A percentile compares a stretch with the other conserved stretches of the same genome.
Conservation (phyloP, 495 filamentous ascomycete species). For the Endocarpon pusillum region DNA sequence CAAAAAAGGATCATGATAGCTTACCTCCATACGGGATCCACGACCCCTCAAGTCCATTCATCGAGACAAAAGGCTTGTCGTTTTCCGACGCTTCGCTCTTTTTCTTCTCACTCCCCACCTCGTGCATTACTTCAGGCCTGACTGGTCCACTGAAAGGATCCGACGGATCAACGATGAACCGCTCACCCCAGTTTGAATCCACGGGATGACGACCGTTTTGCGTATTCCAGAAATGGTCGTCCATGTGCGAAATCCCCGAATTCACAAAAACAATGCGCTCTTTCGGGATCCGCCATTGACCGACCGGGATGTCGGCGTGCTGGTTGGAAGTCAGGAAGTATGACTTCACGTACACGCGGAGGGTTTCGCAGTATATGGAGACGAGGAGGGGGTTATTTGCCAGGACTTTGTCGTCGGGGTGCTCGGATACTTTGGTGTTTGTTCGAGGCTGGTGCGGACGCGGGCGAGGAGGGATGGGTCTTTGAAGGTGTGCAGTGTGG, state of each 20-base stretch:
- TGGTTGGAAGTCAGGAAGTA: slow-evolving; percentile 12
- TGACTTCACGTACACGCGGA: slow-evolving; percentile 16
- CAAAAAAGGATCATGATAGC: too few relatives aligned
- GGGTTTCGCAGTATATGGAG: slow-evolving; percentile 17
- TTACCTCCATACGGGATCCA: slow-evolving; percentile 22
- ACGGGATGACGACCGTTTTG: slow-evolving; percentile 14
- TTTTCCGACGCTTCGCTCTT: too few relatives aligned
- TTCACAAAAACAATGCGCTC: slow-evolving; percentile 7
- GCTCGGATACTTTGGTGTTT: too few relatives aligned
- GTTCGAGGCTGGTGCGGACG: too few relatives aligned
- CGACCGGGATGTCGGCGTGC: slow-evolving; percentile 12
- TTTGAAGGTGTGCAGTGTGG: slow-evolving; percentile 7
- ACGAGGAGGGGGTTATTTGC: slow-evolving; percentile 14
- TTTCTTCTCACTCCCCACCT: not conserved
- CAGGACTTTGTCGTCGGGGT: slow-evolving; percentile 11
- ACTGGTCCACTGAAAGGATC: not conserved
- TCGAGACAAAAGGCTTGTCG: slow-evolving; percentile 13
- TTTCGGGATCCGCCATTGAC: slow-evolving; percentile 11
- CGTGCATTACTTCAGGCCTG: not conserved
- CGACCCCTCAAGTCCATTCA: slow-evolving; percentile 14
- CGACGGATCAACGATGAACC: slow-evolving; percentile 12
- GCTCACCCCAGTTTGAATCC: slow-evolving; percentile 13
- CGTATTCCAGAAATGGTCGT: slow-evolving; percentile 11
- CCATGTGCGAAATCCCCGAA: slow-evolving; percentile 16
- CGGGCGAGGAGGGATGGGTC: slow-evolving; percentile 7